A percentile compares a stretch with the other conserved stretches of the same genome.
Conservation (phyloP, 495 filamentous ascomycete species). For the Penicillium turbatum region DNA sequence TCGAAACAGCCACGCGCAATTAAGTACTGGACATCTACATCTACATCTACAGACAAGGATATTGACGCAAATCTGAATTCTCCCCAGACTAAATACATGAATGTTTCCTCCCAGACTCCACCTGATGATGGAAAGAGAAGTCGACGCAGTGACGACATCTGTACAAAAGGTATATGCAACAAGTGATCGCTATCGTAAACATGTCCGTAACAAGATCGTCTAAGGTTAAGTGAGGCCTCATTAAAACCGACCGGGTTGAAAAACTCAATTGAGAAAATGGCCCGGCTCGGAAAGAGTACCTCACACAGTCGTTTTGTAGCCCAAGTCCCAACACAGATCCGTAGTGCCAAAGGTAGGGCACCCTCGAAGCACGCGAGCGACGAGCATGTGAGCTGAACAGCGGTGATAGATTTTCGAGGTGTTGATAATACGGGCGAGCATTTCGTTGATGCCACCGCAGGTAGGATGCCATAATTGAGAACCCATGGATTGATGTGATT, state of each 20-base stretch:
- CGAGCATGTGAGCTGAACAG: neutral
- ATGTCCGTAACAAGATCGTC: neutral
- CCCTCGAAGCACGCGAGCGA: neutral
- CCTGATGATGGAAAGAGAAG: neutral
- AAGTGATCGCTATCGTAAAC: constrained; percentile 5
- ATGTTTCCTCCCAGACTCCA: neutral
- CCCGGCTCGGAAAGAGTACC: constrained; percentile 11
- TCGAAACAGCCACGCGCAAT: too few species aligned
- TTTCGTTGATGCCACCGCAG: neutral
- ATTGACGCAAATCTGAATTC: neutral
- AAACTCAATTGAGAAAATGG: constrained; percentile 11
- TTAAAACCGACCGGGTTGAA: constrained; percentile 10
- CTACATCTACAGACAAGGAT: neutral
- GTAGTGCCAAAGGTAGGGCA: constrained; percentile 1
- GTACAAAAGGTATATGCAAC: constrained; percentile 7
- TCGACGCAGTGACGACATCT: neutral
- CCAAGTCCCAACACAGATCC: neutral
- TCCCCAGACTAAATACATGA: neutral
- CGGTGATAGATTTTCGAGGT: constrained; percentile 3
- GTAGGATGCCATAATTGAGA: neutral
- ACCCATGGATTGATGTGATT: neutral
- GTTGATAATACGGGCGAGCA: neutral
- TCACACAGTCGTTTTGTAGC: neutral
- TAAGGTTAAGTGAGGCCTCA: constrained; percentile 5
- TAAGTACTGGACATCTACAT: too few species aligned